Evolutionary conservation across 2,329 filamentous ascomycete genomes (phyloP), one percentile per base, ranked within the genome.

Genomic region (Botrytis elliptica): DNA sequence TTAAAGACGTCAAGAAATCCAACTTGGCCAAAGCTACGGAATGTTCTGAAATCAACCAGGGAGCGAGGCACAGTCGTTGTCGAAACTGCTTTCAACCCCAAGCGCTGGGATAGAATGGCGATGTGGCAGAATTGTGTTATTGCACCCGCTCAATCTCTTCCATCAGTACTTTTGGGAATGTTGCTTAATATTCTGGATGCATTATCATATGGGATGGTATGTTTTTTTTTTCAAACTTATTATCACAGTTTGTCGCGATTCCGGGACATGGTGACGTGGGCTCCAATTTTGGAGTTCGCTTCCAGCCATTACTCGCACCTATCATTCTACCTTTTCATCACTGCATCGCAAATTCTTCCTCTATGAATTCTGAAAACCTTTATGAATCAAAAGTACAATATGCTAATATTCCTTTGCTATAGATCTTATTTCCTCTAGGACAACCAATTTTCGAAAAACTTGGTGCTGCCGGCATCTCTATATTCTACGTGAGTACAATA

Each of bases 401-500:
- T 93, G 78, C 96, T 97, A 38, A 70, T 40, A 20, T 38, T 25
- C n/a, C 7, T 38, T 60, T 29, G 4, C 16, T 46, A 29, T 25
- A 73, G 92, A 97, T 98, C 79, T 84, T 99, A 20, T 99, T 99
- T 77, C 96, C 96, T 0, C 86, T 99, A 0, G 95, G 95, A 10
- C 92, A 93, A 76, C 90, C 93, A 12, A 88, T 97, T 33, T 99
- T 99, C 81, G 89, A 92, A 42, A 88, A 92, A 75, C 89, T 98
- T 10, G 96, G 95, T 2, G 91, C 95, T 0, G 95, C 97, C 73
- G 96, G 96, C 38, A 97, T 99, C 73, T 97, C 96, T 0, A 98
- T 99, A 83, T 99, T 98, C 84, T 99, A 98, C 82, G 93, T 99
- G 78, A 98, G 95, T 86, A 98, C 95, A 73, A 97, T 99, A 76